Evolutionary conservation across 2,329 filamentous ascomycete species (phyloP), one percentile per base, ranked within the genome.

Genomic region (Aspergillus sp.): DNA sequence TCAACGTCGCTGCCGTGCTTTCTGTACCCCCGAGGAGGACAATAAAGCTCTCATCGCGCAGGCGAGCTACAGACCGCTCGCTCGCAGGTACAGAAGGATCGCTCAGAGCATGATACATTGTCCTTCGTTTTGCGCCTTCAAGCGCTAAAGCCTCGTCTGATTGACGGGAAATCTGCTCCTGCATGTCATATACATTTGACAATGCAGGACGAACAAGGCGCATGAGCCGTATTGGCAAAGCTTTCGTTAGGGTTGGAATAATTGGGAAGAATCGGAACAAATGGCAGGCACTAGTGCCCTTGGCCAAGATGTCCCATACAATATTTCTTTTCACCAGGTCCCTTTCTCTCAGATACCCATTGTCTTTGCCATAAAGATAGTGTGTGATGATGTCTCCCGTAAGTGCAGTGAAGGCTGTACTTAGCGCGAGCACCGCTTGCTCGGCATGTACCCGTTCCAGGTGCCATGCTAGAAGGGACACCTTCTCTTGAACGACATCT

Each of bases 1-100:
- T 64, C 41, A 79, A 60, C 2, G 71, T 60, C 6, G 66, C 60
- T 3, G 69, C 70, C 2, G 73, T 75, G 2, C 74, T 81, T 61
- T 81, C 78, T 0, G 75, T 76, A 0, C 78, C 79, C 1, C 75
- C 79, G 1, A 69, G 63, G 0, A 80, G 53, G 19, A 81, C 61
- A 4, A 70, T 65, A 21, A 74, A 73, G 0, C 73, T 78, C 49
- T 82, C 80, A 4, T 79, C 57, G 38, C 56, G 36, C 19, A 64
- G 38, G 5, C 59, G 53, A 17, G 41, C 13, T 6, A 58, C 38
- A 2, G 55, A 59, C 15, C 57, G 41, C 25, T 61, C 58, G 2
- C 28, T 4, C 5, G 48, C 21, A 5, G 62, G 62, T 7, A 62
- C 8, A 4, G 38, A 39, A 5, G 52, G 55, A n/a, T 53, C 41